phyloP scores from a whole-genome alignment of 139 green algal species.

The Auxenochlorella protothecoides region DNA sequence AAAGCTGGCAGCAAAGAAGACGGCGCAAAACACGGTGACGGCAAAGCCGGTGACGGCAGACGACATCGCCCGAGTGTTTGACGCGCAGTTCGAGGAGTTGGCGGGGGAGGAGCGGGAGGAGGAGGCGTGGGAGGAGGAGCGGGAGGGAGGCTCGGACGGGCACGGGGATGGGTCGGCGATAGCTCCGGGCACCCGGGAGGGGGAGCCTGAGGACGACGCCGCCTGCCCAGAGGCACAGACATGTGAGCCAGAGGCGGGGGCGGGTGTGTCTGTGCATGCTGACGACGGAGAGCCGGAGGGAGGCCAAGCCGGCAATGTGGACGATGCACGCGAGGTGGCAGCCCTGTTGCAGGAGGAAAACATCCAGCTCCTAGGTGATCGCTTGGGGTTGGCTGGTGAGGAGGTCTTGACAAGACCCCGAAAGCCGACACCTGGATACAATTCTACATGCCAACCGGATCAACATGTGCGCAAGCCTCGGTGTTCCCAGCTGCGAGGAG shows the following conservation, averaged over 20 bases:
- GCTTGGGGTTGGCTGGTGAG: too few species aligned
- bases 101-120: background rate
- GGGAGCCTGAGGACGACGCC: conserved; percentile 26
- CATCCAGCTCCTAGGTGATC: conserved; percentile 4
- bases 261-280: too few species aligned
- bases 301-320: background rate
- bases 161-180: background rate
- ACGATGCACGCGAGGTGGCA: conserved; percentile 28
- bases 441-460: too few species aligned
- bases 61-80: too few species aligned
- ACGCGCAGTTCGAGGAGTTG: background rate
- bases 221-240: background rate
- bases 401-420: too few species aligned
- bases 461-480: too few species aligned
- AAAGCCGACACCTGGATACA: too few species aligned
- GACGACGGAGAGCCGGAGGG: background rate
- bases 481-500: too few species aligned
- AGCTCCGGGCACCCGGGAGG: conserved; percentile 13
- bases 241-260: too few species aligned
- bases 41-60: too few species aligned
- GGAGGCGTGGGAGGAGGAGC: conserved; percentile 3
- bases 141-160: conserved; percentile 9
- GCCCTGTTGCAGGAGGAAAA: conserved; percentile 39
- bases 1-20: too few species aligned
- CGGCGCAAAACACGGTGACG: too few species aligned